These are phyloP conservation scores for Liquidambar formosana DNA, from an alignment of 164 flowering plant species.

Conservation along the genomic window DNA sequence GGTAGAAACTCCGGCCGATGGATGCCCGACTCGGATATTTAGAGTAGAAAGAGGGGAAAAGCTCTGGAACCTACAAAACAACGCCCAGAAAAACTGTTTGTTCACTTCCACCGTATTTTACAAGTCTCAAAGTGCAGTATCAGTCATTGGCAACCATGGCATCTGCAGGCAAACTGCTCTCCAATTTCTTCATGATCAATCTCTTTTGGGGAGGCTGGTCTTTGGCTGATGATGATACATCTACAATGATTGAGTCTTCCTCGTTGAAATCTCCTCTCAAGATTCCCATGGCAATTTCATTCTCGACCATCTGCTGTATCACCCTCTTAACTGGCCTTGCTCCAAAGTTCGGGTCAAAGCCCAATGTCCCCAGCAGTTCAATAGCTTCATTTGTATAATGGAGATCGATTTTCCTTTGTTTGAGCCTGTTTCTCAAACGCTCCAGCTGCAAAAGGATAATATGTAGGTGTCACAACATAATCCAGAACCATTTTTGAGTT, in stretches of 20 bases:
- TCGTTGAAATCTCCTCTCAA: slow-evolving; percentile 75
- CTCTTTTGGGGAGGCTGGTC: slow-evolving; percentile 47
- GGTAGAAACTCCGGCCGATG: too few relatives aligned
- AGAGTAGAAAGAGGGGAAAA: too few relatives aligned
- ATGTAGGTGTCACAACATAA: too few relatives aligned
- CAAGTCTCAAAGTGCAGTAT: neutral
- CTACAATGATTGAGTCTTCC: slow-evolving; percentile 68
- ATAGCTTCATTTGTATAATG: slow-evolving; percentile 72
- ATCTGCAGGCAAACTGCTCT: slow-evolving; percentile 24
- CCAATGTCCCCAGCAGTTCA: slow-evolving; percentile 57
- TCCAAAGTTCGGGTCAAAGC: slow-evolving; percentile 89
- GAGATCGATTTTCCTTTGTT: slow-evolving; percentile 83
- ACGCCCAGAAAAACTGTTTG: too few relatives aligned
- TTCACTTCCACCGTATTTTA: too few relatives aligned
- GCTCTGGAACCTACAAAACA: too few relatives aligned
- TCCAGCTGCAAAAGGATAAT: slow-evolving; percentile 51
- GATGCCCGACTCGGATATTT: too few relatives aligned
- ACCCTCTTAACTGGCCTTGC: slow-evolving; percentile 96
- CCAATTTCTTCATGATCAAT: slow-evolving; percentile 57
- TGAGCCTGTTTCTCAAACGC: slow-evolving; percentile 71
- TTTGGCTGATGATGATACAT: slow-evolving; percentile 39
- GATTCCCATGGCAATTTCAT: slow-evolving; percentile 72
- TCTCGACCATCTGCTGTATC: slow-evolving; percentile 88
- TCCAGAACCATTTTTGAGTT: too few relatives aligned
- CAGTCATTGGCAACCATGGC: slow-evolving; percentile 55